Percentiles rank a stretch among this genome's conserved stretches.
Conservation (phyloP, 1,284 basidiomycete genomes). For the Gymnopus androsaceus region DNA sequence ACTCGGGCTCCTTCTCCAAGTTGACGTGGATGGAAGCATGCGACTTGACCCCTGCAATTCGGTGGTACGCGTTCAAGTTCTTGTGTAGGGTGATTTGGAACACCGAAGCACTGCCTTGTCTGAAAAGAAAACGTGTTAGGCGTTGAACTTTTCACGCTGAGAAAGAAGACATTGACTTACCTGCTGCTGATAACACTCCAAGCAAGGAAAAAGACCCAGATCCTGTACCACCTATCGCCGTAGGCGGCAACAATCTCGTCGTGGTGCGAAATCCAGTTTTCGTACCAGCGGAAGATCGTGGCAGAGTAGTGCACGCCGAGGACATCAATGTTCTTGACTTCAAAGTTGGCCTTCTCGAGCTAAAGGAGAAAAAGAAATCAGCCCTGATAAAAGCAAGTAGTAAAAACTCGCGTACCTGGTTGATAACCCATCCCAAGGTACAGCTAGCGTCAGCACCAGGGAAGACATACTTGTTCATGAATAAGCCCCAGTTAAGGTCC, state of each 20-base stretch:
- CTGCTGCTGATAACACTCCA: slow-evolving; percentile 74
- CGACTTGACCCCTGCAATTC: slow-evolving; percentile 77
- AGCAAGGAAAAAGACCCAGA: slow-evolving; percentile 91
- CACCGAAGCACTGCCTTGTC: slow-evolving; percentile 85
- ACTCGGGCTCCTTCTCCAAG: slow-evolving; percentile 43
- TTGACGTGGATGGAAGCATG: slow-evolving; percentile 75
- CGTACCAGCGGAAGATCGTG: slow-evolving; percentile 92
- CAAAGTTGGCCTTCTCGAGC: slow-evolving; percentile 91
- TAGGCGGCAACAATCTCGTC: slow-evolving; percentile 88
- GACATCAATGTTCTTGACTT: slow-evolving; percentile 95
- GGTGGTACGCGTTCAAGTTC: slow-evolving; percentile 94
- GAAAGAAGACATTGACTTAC: slow-evolving; percentile 35
- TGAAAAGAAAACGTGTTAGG: slow-evolving; percentile 30
- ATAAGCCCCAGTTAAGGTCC: slow-evolving; percentile 94
- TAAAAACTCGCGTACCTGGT: slow-evolving; percentile 34
- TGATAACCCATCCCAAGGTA: slow-evolving; percentile 94
- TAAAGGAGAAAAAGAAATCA: slow-evolving; percentile 34
- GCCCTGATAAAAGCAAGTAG: background rate
- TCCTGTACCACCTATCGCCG: slow-evolving; percentile 88
- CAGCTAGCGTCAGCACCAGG: slow-evolving; percentile 97
- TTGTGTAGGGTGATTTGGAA: slow-evolving; percentile 98
- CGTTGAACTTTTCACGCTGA: slow-evolving; percentile 9
- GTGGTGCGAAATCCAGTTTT: slow-evolving; percentile 92
- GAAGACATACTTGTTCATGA: slow-evolving; percentile 98
- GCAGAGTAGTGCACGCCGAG: slow-evolving; percentile 97